phyloP scores from a whole-genome alignment of 139 green algal species.

The Micromonas pusilla region DNA sequence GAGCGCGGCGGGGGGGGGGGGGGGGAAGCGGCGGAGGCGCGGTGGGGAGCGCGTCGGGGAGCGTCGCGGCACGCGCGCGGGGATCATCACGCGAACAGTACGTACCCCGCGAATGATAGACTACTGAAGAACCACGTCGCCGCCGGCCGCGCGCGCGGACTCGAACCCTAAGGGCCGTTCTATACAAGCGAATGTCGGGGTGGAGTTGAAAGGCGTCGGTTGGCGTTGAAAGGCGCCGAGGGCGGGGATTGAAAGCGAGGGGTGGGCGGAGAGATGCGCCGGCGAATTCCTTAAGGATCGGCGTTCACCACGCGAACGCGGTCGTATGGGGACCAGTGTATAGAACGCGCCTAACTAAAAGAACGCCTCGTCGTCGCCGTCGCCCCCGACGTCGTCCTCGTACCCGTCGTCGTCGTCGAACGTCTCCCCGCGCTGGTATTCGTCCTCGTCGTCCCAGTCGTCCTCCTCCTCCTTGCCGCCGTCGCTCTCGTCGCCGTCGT shows the following conservation, averaged over 20 bases:
- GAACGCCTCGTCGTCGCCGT: conserved; percentile 1
- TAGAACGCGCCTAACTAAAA: neutral
- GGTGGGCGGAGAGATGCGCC: no score
- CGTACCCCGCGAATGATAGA: no score
- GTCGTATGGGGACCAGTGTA: neutral
- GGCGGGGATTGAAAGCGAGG: neutral
- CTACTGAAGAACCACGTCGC: no score
- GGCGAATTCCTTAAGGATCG: no score
- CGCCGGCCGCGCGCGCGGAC: neutral
- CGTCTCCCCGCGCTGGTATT: neutral
- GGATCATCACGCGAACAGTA: no score
- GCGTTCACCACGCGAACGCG: no score
- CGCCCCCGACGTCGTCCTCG: conserved; percentile 8
- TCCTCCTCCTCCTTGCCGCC: neutral
- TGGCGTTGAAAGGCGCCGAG: neutral
- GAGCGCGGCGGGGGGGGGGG: neutral
- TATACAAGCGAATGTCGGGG: no score
- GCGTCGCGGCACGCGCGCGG: no score
- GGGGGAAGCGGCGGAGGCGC: neutral
- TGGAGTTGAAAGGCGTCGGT: no score
- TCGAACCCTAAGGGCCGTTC: no score
- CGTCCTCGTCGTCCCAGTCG: conserved; percentile 5
- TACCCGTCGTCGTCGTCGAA: conserved; percentile 14
- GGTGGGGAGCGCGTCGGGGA: neutral
- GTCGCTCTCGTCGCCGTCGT: neutral